phyloP scores from a whole-genome alignment of 805 yeast species.

The Candida nanaspora region DNA sequence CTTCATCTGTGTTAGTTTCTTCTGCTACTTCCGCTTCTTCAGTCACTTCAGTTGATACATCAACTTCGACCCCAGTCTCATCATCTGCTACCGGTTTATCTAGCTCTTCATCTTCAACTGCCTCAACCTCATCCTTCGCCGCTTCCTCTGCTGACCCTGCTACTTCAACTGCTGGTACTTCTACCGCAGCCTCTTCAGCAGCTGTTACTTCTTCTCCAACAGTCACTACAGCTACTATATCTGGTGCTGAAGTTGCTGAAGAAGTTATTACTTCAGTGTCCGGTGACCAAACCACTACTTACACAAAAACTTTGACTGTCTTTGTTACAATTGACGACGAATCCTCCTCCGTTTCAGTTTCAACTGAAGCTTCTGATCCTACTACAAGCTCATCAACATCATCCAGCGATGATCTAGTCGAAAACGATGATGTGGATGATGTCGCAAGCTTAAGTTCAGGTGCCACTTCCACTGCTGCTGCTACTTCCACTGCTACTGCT shows the following conservation, averaged over 20 bases:
- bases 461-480: slow-evolving; percentile 3
- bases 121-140: neutral
- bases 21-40: neutral
- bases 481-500: slow-evolving; percentile 3
- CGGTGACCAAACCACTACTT: slow-evolving; percentile 5
- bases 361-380: neutral
- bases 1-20: neutral
- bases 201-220: slow-evolving; percentile 4
- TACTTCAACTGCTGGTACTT: slow-evolving; percentile 4
- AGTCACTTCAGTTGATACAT: neutral
- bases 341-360: neutral
- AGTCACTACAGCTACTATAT: neutral
- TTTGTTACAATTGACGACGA: slow-evolving; percentile 1
- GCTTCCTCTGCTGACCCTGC: neutral
- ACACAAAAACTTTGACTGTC: slow-evolving; percentile 7
- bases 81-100: neutral
- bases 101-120: neutral
- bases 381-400: neutral
- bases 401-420: neutral
- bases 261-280: neutral
- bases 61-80: too few relatives aligned
- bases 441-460: neutral
- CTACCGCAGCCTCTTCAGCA: too few relatives aligned
- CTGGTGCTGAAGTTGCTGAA: neutral
- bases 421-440: neutral